These are phyloP conservation scores for Capsicum chinense DNA, from an alignment of 257 asterid genomes.

Conservation along the genomic window DNA sequence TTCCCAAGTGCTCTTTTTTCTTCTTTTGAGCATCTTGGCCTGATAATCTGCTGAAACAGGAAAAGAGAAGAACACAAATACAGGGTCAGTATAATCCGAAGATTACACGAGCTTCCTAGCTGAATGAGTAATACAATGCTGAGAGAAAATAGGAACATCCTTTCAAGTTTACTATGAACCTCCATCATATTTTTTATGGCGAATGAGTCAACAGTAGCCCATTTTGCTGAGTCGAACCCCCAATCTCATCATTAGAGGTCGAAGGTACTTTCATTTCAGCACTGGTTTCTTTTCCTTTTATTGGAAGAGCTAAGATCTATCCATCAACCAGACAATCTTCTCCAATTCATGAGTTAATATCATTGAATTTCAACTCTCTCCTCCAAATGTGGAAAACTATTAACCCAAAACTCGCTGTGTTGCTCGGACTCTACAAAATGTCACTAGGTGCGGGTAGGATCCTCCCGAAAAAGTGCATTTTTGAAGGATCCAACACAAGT, in stretches of 20 bases:
- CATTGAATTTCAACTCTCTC: background rate
- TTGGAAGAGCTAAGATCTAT: background rate
- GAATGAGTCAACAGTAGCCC: background rate
- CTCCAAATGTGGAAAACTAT: background rate
- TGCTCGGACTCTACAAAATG: no score
- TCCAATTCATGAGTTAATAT: background rate
- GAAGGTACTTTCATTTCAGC: background rate
- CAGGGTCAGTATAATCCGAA: background rate
- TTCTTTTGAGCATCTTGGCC: conserved; percentile 46
- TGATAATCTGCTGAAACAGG: conserved; percentile 43
- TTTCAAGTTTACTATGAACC: background rate
- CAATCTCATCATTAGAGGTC: background rate
- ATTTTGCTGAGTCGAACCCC: background rate
- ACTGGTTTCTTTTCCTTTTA: background rate
- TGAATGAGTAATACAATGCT: conserved; percentile 28
- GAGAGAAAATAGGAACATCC: background rate
- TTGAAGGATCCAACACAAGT: no score
- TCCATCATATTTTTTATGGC: background rate
- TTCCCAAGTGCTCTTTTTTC: conserved; percentile 41
- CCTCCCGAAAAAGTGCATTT: no score
- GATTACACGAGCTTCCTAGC: background rate
- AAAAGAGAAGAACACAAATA: conserved; percentile 28
- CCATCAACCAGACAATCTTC: background rate
- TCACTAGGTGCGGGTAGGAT: no score
- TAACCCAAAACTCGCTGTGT: background rate